Evolutionary conservation across 1,284 basidiomycete species (phyloP).

Genomic region (Entoloma clypeatum): DNA sequence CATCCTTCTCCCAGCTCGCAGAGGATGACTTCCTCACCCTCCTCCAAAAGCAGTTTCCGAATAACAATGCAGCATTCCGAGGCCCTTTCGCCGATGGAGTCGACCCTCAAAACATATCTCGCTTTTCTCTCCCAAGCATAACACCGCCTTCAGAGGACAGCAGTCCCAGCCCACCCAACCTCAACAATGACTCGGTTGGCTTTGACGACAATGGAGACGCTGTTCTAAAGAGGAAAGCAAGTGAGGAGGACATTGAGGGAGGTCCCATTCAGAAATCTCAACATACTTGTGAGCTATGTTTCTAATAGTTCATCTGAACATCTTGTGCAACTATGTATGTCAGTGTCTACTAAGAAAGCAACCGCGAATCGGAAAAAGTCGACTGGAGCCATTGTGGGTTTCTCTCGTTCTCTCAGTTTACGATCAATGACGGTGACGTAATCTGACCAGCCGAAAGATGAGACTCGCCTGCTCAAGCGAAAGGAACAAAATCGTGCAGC

Average conservation of each 20-base stretch:
- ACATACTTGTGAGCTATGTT: slow-evolving; percentile 51
- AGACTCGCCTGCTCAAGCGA: slow-evolving; percentile 68
- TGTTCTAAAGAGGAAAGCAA: slow-evolving; percentile 71
- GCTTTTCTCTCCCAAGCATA: slow-evolving; percentile 39
- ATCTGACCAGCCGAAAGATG: slow-evolving; percentile 49
- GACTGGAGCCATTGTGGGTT: slow-evolving; percentile 33
- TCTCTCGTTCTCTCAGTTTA: slow-evolving; percentile 10
- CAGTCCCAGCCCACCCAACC: slow-evolving; percentile 67
- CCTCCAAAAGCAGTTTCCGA: slow-evolving; percentile 68
- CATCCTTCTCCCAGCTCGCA: slow-evolving; percentile 60
- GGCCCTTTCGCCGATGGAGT: slow-evolving; percentile 35
- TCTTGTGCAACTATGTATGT: slow-evolving; percentile 8
- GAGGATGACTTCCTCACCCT: slow-evolving; percentile 77
- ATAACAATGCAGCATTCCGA: slow-evolving; percentile 20
- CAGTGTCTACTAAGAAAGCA: slow-evolving; percentile 30
- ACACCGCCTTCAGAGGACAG: slow-evolving; percentile 63
- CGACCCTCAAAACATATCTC: slow-evolving; percentile 55
- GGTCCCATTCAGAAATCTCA: slow-evolving; percentile 63
- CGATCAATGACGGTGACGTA: slow-evolving; percentile 14
- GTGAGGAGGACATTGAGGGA: slow-evolving; percentile 53
- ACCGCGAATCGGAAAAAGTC: slow-evolving; percentile 33
- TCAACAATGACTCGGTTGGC: slow-evolving; percentile 29
- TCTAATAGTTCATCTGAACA: neutral
- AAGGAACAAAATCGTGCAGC: slow-evolving; percentile 87
- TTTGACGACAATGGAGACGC: slow-evolving; percentile 42